These are phyloP conservation scores for Rhytidiadelphus loreus DNA, from an alignment of 225 moss, liverwort and hornwort genomes.

Conservation along the genomic window DNA sequence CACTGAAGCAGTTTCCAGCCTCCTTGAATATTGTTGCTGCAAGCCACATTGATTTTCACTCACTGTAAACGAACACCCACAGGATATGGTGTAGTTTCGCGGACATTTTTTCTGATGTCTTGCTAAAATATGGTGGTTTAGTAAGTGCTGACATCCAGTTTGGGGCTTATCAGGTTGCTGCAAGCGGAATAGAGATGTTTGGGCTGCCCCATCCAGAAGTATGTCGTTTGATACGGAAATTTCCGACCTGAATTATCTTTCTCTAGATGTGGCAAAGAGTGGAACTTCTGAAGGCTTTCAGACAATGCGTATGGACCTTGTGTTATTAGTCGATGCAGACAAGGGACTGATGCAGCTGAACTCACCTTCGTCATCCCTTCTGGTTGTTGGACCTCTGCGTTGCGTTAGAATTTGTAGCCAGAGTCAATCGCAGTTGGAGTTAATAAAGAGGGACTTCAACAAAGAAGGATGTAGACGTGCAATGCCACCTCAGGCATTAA, in stretches of 20 bases:
- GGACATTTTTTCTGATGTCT: neutral
- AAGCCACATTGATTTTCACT: too few relatives aligned
- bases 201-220: conserved; percentile 48
- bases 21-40: neutral
- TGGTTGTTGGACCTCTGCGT: neutral
- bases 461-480: neutral
- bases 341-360: neutral
- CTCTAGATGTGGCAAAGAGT: conserved; percentile 25
- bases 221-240: conserved; percentile 40
- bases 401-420: neutral
- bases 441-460: neutral
- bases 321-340: neutral
- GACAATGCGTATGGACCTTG: neutral
- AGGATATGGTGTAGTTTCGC: neutral
- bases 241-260: conserved; percentile 34
- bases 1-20: neutral
- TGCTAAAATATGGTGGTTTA: neutral
- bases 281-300: neutral
- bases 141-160: neutral
- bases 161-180: conserved; percentile 20
- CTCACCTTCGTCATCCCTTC: neutral
- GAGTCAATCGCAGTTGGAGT: neutral
- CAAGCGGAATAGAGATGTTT: conserved; percentile 49
- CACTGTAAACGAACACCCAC: neutral
- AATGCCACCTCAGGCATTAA: neutral